Evolutionary conservation across 2,329 filamentous ascomycete species (phyloP).

Genomic region (Diaporthe nobilis): DNA sequence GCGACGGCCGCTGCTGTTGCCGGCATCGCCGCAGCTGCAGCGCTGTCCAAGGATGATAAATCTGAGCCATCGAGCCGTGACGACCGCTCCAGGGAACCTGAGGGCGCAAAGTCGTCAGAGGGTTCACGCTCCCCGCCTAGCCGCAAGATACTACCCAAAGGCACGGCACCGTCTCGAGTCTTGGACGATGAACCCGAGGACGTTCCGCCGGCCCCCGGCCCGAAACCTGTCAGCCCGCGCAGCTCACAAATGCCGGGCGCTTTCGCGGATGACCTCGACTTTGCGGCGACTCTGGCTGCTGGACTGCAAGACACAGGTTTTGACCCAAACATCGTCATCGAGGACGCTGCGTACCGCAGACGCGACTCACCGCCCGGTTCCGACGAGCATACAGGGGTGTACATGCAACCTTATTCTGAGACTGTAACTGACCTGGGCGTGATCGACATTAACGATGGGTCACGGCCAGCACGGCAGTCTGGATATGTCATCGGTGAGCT

Average conservation of each 20-base stretch:
- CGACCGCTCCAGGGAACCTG: conserved; percentile 42
- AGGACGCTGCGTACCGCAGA: conserved; percentile 74
- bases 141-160: conserved; percentile 38
- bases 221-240: conserved; percentile 67
- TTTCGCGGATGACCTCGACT: conserved; percentile 78
- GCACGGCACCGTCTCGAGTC: conserved; percentile 29
- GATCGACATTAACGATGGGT: conserved; percentile 51
- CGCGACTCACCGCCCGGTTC: conserved; percentile 75
- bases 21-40: conserved; percentile 52
- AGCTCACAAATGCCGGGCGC: conserved; percentile 71
- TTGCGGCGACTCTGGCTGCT: conserved; percentile 78
- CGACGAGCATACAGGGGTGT: conserved; percentile 59
- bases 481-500: conserved; percentile 65
- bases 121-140: conserved; percentile 38
- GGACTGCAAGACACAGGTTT: conserved; percentile 79
- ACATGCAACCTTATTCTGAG: conserved; percentile 65
- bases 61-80: conserved; percentile 12
- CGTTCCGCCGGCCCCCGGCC: conserved; percentile 60
- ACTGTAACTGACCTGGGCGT: conserved; percentile 59
- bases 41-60: conserved; percentile 40
- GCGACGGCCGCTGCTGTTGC: conserved; percentile 66
- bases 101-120: conserved; percentile 34
- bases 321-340: conserved; percentile 77
- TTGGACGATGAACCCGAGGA: conserved; percentile 41
- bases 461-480: conserved; percentile 49